phyloP scores from a whole-genome alignment of 345 rosid genomes.

The Diplotaxis tenuifolia region DNA sequence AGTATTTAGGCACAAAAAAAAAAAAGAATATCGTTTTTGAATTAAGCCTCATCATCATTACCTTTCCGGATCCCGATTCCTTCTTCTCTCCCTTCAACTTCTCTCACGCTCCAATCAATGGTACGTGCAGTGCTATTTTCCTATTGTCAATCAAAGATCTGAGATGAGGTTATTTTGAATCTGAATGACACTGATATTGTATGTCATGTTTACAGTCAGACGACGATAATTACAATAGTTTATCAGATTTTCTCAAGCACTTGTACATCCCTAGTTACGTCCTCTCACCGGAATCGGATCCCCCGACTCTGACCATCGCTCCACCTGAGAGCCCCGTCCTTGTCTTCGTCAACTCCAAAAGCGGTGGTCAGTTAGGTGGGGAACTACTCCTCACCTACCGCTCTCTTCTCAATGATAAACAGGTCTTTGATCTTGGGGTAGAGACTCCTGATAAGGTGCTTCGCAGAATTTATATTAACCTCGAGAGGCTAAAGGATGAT shows the following conservation, averaged over 20 bases:
- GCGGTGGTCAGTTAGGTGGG: constrained; percentile 94
- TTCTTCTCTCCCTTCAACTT: background rate
- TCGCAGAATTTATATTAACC: constrained; percentile 59
- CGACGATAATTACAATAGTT: constrained; percentile 26
- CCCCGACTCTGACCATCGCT: background rate
- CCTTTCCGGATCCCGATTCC: background rate
- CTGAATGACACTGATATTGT: background rate
- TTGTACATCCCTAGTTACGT: constrained; percentile 61
- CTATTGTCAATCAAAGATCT: background rate
- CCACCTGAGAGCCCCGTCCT: constrained; percentile 71
- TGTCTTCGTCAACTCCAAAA: constrained; percentile 85
- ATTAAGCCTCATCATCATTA: background rate
- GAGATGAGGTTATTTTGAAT: background rate
- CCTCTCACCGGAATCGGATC: constrained; percentile 39
- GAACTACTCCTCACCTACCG: constrained; percentile 75
- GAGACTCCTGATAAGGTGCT: constrained; percentile 72
- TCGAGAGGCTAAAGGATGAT: constrained; percentile 61
- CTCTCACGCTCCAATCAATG: background rate
- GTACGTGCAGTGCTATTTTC: background rate
- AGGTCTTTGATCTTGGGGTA: constrained; percentile 79
- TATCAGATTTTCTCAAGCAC: constrained; percentile 36
- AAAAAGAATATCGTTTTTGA: background rate
- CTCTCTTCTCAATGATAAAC: constrained; percentile 54
- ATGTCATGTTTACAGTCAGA: constrained; percentile 14
- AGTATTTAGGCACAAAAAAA: no score